These are phyloP conservation scores for Globomyces sp. DNA, from an alignment of 371 early-diverging fungal species.

Conservation along the genomic window DNA sequence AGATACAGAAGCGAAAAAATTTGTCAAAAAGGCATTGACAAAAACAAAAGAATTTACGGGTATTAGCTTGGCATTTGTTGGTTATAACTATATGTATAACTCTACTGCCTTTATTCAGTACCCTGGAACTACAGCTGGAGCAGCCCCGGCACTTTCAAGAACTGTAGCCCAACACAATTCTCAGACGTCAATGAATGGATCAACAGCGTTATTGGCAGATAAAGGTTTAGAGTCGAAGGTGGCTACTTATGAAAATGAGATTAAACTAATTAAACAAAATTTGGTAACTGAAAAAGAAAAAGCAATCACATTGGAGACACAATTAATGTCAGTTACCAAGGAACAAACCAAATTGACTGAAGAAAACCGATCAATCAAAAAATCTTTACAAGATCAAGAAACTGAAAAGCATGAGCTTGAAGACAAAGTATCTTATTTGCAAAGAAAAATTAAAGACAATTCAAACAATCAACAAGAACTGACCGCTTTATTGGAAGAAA, in stretches of 20 bases:
- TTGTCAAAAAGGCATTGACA: constrained; percentile 51
- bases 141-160: not conserved
- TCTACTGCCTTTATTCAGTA: constrained; percentile 19
- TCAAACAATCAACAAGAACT: constrained; percentile 11
- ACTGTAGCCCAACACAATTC: not conserved
- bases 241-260: constrained; percentile 25
- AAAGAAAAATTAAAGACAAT: constrained; percentile 7
- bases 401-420: constrained; percentile 28
- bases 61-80: constrained; percentile 79
- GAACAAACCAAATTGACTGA: constrained; percentile 27
- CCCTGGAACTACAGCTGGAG: constrained; percentile 7
- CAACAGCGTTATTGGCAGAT: not conserved
- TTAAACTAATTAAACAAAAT: constrained; percentile 10
- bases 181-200: not conserved
- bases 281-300: constrained; percentile 16
- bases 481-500: constrained; percentile 23
- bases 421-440: constrained; percentile 11
- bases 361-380: constrained; percentile 20
- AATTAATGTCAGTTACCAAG: constrained; percentile 18
- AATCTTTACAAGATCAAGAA: constrained; percentile 15
- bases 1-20: constrained; percentile 64
- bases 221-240: not conserved
- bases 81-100: constrained; percentile 67
- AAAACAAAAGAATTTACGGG: constrained; percentile 61
- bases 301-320: constrained; percentile 23